Conservation (phyloP, 2,329 filamentous ascomycete species). For the Alternaria triticina region DNA sequence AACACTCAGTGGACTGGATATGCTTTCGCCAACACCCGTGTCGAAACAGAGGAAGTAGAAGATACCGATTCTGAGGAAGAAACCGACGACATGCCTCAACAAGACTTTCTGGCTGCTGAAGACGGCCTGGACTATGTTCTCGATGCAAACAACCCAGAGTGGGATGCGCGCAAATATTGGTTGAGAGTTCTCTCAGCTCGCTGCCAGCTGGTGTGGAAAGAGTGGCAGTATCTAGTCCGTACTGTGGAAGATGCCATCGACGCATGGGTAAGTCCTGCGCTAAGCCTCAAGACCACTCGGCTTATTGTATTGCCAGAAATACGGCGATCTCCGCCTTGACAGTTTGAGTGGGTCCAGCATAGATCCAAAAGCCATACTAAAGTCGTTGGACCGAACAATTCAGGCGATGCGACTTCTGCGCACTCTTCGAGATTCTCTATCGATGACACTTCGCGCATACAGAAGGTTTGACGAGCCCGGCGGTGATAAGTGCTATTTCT, state of each 20-base stretch:
- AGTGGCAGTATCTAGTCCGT: not conserved
- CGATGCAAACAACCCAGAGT: not conserved
- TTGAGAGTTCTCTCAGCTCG: not conserved
- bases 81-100: no score
- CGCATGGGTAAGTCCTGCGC: not conserved
- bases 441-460: no score
- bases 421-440: no score
- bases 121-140: no score
- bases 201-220: not conserved
- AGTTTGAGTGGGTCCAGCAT: not conserved
- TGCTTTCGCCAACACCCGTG: not conserved
- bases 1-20: no score
- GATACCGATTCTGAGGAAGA: not conserved
- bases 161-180: not conserved
- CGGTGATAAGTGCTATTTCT: no score
- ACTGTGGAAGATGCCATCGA: not conserved
- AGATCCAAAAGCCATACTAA: not conserved
- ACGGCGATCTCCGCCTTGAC: not conserved
- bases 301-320: not conserved
- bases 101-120: no score
- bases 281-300: not conserved
- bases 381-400: not conserved
- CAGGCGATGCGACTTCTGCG: no score
- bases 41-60: not conserved
- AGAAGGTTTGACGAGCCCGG: no score